Evolutionary conservation across 1,284 basidiomycete species (phyloP).

Genomic region (Rhodotorula sp.): DNA sequence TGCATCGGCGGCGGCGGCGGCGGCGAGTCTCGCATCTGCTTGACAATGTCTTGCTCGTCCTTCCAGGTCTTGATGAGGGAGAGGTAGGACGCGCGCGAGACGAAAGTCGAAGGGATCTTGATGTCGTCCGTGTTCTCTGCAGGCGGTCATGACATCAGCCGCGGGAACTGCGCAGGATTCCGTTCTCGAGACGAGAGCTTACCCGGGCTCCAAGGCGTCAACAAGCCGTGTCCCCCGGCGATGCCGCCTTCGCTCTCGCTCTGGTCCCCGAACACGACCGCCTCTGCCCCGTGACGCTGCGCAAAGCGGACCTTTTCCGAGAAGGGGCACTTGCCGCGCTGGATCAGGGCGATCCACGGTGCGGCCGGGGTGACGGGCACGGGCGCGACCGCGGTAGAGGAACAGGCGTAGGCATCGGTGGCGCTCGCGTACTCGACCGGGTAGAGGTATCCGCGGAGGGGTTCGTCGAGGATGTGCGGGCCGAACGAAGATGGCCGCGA

Average conservation of each 20-base stretch:
- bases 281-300: slow-evolving; percentile 76
- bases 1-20: neutral
- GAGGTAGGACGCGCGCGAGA: slow-evolving; percentile 52
- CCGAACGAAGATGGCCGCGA: slow-evolving; percentile 71
- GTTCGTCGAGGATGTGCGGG: slow-evolving; percentile 64
- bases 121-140: slow-evolving; percentile 53
- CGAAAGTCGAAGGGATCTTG: slow-evolving; percentile 53
- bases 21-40: neutral
- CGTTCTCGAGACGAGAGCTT: neutral
- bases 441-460: slow-evolving; percentile 68
- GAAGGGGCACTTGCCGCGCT: slow-evolving; percentile 82
- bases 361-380: neutral
- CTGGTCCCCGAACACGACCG: slow-evolving; percentile 80
- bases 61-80: slow-evolving; percentile 45
- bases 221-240: slow-evolving; percentile 46
- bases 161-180: neutral
- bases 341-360: slow-evolving; percentile 76
- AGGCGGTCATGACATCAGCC: neutral
- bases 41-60: slow-evolving; percentile 27
- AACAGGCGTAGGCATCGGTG: slow-evolving; percentile 51
- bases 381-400: slow-evolving; percentile 1
- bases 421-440: slow-evolving; percentile 66
- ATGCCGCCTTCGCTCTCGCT: slow-evolving; percentile 51
- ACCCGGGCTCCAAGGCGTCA: slow-evolving; percentile 41
- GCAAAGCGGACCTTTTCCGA: slow-evolving; percentile 80